Percentiles rank a stretch among this genome's conserved stretches.
These are phyloP conservation scores for Penicillium sp. DNA, from an alignment of 2,329 filamentous ascomycete species.

Conservation along the genomic window DNA sequence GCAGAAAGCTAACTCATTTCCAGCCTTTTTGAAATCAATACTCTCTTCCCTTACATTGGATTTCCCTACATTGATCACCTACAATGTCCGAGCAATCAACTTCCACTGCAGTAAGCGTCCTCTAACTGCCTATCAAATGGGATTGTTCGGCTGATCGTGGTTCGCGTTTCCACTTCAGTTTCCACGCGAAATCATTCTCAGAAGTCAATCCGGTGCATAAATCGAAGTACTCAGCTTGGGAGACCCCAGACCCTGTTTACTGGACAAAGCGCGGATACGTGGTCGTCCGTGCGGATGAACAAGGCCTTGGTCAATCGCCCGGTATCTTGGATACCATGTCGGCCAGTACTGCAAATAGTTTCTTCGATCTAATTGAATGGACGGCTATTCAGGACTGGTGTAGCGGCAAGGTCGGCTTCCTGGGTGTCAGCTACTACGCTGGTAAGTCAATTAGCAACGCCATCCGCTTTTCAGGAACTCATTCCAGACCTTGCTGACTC, in stretches of 20 bases:
- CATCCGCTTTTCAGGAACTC: background rate
- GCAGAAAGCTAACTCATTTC: too few relatives aligned
- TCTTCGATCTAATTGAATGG: constrained; percentile 56
- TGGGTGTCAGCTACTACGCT: background rate
- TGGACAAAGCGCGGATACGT: constrained; percentile 60
- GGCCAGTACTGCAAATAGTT: constrained; percentile 51
- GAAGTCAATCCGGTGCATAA: constrained; percentile 1
- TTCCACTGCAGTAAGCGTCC: too few relatives aligned
- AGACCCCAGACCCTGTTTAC: constrained; percentile 59
- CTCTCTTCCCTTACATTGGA: too few relatives aligned
- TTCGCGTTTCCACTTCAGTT: too few relatives aligned
- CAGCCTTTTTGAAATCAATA: too few relatives aligned
- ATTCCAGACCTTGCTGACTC: background rate
- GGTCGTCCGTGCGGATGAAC: constrained; percentile 59
- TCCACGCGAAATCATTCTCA: background rate
- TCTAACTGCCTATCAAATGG: too few relatives aligned
- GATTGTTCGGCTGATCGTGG: too few relatives aligned
- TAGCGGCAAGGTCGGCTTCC: constrained; percentile 2
- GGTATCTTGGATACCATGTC: constrained; percentile 56
- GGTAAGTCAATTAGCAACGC: background rate
- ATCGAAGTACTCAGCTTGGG: constrained; percentile 56
- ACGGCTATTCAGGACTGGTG: constrained; percentile 53
- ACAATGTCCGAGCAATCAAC: too few relatives aligned
- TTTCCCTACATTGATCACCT: too few relatives aligned
- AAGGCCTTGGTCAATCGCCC: constrained; percentile 50